Conservation (phyloP, 495 filamentous ascomycete genomes). For the Aspergillus conjunctus region DNA sequence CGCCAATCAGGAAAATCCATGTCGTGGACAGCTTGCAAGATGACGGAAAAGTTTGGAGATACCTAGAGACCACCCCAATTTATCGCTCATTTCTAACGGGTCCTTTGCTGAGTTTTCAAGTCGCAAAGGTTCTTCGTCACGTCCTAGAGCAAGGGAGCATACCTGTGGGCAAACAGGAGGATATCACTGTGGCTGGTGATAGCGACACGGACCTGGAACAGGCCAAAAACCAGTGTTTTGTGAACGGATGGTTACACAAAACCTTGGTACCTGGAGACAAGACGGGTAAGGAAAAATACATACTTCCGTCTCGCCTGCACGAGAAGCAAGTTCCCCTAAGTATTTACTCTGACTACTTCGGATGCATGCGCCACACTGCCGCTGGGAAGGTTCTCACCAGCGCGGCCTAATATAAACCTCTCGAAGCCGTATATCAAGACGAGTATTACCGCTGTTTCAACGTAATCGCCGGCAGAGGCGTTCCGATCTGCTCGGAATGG, state of each 20-base stretch:
- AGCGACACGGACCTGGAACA: constrained; percentile 5
- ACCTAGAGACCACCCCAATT: neutral
- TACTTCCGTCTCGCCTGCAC: constrained; percentile 18
- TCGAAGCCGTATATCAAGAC: constrained; percentile 21
- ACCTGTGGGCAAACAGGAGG: neutral
- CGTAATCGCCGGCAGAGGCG: constrained; percentile 13
- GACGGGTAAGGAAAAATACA: neutral
- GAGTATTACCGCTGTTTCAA: constrained; percentile 21
- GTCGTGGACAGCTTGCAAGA: neutral
- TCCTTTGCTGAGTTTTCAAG: neutral
- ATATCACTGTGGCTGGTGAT: neutral
- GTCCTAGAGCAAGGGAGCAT: constrained; percentile 10
- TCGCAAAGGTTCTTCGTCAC: neutral
- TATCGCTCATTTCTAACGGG: neutral
- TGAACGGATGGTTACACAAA: constrained; percentile 20
- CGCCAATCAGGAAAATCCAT: neutral
- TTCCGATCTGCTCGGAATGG: constrained; percentile 18
- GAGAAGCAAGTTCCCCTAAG: constrained; percentile 15
- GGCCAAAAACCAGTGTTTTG: neutral
- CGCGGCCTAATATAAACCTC: neutral
- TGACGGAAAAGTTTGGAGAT: neutral
- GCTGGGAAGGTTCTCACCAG: neutral
- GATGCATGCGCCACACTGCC: constrained; percentile 1
- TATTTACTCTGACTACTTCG: neutral
- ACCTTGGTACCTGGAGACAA: constrained; percentile 1